Evolutionary conservation across 768 basidiomycete genomes (phyloP), one percentile per base, ranked within the genome.

Genomic region (Phylloporus arenicola): DNA sequence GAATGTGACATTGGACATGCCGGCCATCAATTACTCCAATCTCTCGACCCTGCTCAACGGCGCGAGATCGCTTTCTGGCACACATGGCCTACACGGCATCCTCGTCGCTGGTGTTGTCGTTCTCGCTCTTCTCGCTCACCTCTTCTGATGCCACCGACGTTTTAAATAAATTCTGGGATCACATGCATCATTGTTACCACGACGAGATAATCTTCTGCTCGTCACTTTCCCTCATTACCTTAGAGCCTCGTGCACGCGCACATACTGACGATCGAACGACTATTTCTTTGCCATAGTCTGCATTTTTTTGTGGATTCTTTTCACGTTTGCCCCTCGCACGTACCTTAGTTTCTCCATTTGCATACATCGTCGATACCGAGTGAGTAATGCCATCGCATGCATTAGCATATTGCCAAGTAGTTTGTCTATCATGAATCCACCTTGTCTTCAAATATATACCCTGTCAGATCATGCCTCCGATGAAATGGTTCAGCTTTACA

Each of bases 1-100:
- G 38, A 86, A 86, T 64, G 58, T 74, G 7, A 74, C 82, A 7
- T 57, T 71, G 24, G 61, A 77, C 50, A 76, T 73, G 0, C 86
- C 86, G 0, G 65, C 69, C 10, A 71, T 88, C 51, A 59, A 70
- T 0, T 79, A 81, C 61, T 81, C 81, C 51, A 88, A 88, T 59
- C 64, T 71, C 41, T 77, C 80, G 0, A 78, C 76, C 6, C 57
- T 82, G 43, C 61, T 84, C 25, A 78, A 75, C 43, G 77, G 76
- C 4, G 59, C 61, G 6, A 49, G n/a, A 30, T 29, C 56, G 34
- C 39, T 55, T 14, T 30, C 57, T 2, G 40, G 47, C 25, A 20
- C 44, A 11, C 47, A 54, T 14, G 35, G 50, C 31, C 41, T 59
- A 20, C 55, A 58, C 16, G 51, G 51, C n/a, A 8, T 57, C 17